Evolutionary conservation across 805 yeast genomes (phyloP), one percentile per base, ranked within the genome.

Genomic region (Candida silvatica): DNA sequence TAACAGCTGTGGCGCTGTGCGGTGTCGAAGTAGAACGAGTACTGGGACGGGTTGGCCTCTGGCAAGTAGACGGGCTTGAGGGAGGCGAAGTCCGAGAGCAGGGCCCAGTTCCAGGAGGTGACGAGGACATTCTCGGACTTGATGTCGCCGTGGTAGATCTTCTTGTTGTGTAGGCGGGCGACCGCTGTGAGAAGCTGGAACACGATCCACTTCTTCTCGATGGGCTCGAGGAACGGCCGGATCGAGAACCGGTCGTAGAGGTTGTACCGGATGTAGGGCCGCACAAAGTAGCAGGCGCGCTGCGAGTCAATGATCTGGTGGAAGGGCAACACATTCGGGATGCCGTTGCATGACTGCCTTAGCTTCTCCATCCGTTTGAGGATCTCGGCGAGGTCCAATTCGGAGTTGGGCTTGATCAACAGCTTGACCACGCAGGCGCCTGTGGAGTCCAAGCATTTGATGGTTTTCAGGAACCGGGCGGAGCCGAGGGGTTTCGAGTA

Each of bases 21-120:
- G 3, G 90, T 84, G 58, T 92, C 97, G 52, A 88, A 92, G 56
- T 80, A 92, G 51, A 90, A 92, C 1, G 92, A 77, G 48, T 83
- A 92, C 42, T 82, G 90, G 9, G 88, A 82, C 0, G 97, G 97
- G 49, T 92, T 90, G 45, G 87, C 92, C 43, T 84, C 95, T 0
- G 97, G 97, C 22, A 92, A 59, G 46, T 69, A 76, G 0, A 75
- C 75, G 0, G 98, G 98, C 56, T 92, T 92, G 51, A 80, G 74
- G 1, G 75, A 66, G 2, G 96, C 81, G 59, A 90, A 90, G 57
- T 92, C 98, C 2, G 85, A 64, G 9, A 92, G 54, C 42, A 79
- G 61, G 1, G 79, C 62, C 95, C 96, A 88, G 55, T 85, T 83
- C 83, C 95, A 84, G 20, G 90, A 74, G 1, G 94, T 81, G 4